These are phyloP conservation scores for Kluyveromyces wickerhamii DNA, from an alignment of 805 yeast species.

Conservation along the genomic window DNA sequence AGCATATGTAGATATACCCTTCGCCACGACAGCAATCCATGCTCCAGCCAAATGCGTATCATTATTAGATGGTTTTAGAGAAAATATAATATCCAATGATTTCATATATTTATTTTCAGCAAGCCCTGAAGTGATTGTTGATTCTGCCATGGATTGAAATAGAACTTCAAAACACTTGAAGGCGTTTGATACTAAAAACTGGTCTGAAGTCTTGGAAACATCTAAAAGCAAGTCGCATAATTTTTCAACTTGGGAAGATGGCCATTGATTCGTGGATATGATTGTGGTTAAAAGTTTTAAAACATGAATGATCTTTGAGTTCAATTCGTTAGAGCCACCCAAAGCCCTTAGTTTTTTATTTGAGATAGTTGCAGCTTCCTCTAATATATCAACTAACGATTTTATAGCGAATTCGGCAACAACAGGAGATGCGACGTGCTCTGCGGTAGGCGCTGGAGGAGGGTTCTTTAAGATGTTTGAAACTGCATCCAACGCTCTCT, in stretches of 20 bases:
- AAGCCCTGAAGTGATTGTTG: constrained; percentile 48
- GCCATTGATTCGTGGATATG: constrained; percentile 77
- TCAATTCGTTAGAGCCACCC: constrained; percentile 40
- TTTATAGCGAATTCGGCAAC: constrained; percentile 64
- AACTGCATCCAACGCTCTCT: constrained; percentile 91
- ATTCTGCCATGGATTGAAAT: constrained; percentile 34
- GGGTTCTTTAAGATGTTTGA: constrained; percentile 49
- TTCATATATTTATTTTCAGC: constrained; percentile 56
- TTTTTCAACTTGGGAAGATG: constrained; percentile 54
- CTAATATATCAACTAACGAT: constrained; percentile 41
- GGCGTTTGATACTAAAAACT: constrained; percentile 71
- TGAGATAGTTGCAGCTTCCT: constrained; percentile 30
- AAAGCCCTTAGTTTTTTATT: constrained; percentile 28
- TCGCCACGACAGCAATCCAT: constrained; percentile 92
- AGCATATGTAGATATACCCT: constrained; percentile 56
- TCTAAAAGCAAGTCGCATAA: constrained; percentile 72
- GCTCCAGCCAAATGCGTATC: constrained; percentile 86
- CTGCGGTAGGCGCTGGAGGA: constrained; percentile 69
- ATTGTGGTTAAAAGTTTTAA: constrained; percentile 70
- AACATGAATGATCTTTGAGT: constrained; percentile 59
- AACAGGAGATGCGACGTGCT: constrained; percentile 66
- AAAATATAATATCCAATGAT: constrained; percentile 64
- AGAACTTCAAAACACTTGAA: constrained; percentile 79
- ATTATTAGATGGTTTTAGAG: constrained; percentile 70
- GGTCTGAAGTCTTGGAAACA: constrained; percentile 76